Percentiles rank a stretch among this genome's conserved stretches.
These are phyloP conservation scores for Tetrapyrgos nigripes DNA, from an alignment of 1,284 basidiomycete genomes.

Conservation along the genomic window DNA sequence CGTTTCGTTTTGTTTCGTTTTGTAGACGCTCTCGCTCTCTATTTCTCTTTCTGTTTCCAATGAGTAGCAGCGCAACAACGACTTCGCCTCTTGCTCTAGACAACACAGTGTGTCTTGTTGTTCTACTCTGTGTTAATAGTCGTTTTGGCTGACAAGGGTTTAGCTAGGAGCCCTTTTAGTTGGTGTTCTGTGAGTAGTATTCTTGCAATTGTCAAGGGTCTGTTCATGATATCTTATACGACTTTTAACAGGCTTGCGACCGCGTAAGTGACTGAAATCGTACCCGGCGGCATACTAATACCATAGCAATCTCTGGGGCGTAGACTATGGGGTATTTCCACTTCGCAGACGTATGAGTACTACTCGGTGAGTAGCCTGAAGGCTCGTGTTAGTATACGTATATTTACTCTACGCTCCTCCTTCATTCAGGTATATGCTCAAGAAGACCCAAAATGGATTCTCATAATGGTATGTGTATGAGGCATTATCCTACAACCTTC, in stretches of 20 bases:
- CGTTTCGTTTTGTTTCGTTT: too few species aligned
- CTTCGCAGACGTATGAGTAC: constrained; percentile 12
- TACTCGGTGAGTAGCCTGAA: constrained; percentile 8
- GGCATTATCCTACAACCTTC: not conserved
- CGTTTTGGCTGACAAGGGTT: not conserved
- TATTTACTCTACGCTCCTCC: too few species aligned
- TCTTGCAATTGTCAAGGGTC: not conserved
- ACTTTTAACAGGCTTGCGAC: constrained; percentile 7
- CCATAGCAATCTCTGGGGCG: too few species aligned
- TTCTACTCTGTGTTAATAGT: not conserved
- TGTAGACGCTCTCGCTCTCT: too few species aligned
- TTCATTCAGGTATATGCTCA: not conserved
- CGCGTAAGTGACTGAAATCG: constrained; percentile 4
- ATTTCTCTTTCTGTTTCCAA: not conserved
- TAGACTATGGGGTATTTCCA: constrained; percentile 17
- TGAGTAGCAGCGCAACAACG: not conserved
- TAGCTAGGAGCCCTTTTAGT: constrained; percentile 17
- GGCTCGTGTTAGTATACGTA: too few species aligned
- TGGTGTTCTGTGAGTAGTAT: constrained; percentile 14
- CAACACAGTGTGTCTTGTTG: constrained; percentile 6
- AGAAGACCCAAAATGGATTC: not conserved
- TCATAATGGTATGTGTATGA: not conserved
- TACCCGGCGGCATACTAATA: too few species aligned
- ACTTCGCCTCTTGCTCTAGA: constrained; percentile 8
- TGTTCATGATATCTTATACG: not conserved